Base-by-base conservation (phyloP, 768 basidiomycete genomes). In the Lactifluus echinatus region DNA sequence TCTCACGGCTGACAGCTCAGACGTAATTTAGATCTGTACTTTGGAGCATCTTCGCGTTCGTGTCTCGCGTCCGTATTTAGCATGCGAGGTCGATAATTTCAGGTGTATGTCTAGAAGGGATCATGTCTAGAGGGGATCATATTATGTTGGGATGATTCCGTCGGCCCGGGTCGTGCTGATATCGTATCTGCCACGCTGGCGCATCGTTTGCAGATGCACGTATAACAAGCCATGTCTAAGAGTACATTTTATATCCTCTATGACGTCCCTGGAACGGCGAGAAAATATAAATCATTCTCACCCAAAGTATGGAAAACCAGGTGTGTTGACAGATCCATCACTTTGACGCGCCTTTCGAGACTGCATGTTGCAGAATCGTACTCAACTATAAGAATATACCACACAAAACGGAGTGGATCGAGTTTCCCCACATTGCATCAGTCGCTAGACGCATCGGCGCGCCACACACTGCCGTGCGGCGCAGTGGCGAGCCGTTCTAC, bases 401-500 rank as follows among this genome's bases (percentile, higher is more conserved):
- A 1, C 76, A 76, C 67, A 73, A 69, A 61, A 80, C 79, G 4
- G 71, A 74, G 44, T 79, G 76, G 75, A 65, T 40, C 10, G 39
- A 40, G 39, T 40, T 40, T 19, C n/a, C 39, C 8, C 7, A 40
- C 8, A 40, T 40, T 19, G 39, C 39, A n/a, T 21, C 19, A 40
- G 19, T 21, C 19, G 39, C 39, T 19, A 40, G 8, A 8, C 39
- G n/a, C 8, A 40, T 40, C n/a, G n/a, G 39, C 10, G 39, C 39
- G 7, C 39, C 39, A 7, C 39, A 19, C 39, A 40, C 39, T 3
- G 39, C 39, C 19, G n/a, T 21, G 39, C 39, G 31, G 31, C 31
- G 31, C 31, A 31, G 31, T 31, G 39, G 39, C 39, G 39, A 40
- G n/a, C 39, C 39, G 19, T 21, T 31, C 31, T 40, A 40, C 21